Percentiles rank a stretch among this genome's conserved stretches.
These are phyloP conservation scores for Plasmodium coatneyi DNA, from an alignment of 169 alveolate genomes.

Conservation along the genomic window DNA sequence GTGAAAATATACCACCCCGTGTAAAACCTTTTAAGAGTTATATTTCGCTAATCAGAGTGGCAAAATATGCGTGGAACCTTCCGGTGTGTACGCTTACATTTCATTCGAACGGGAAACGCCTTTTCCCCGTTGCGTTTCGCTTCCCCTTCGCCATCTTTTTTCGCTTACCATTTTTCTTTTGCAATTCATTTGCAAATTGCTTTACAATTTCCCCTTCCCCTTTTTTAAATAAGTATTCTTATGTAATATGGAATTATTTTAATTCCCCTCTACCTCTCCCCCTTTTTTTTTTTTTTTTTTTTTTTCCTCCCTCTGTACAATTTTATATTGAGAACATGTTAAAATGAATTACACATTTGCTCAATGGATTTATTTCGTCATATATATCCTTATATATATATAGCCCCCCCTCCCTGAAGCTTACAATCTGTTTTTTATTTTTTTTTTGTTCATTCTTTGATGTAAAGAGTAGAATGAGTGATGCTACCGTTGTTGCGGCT, in stretches of 20 bases:
- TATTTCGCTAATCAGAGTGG: neutral
- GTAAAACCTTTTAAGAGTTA: neutral
- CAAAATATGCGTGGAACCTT: neutral
- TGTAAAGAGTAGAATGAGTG: constrained; percentile 34
- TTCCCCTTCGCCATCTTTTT: neutral
- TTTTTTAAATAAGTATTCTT: neutral
- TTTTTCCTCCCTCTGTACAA: constrained; percentile 35
- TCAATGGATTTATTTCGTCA: constrained; percentile 48
- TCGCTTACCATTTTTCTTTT: neutral
- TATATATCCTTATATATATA: constrained; percentile 35
- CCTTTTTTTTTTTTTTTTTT: neutral
- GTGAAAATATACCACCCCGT: neutral
- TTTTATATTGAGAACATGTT: constrained; percentile 64
- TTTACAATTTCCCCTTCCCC: neutral
- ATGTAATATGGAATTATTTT: constrained; percentile 64
- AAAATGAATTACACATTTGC: constrained; percentile 73
- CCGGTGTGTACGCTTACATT: neutral
- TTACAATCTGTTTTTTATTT: constrained; percentile 46
- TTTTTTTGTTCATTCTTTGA: constrained; percentile 17
- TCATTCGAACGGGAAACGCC: neutral
- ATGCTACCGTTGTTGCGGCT: neutral
- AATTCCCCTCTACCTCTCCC: neutral
- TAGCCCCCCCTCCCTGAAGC: neutral
- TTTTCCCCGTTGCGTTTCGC: neutral
- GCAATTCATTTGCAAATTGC: neutral